phyloP scores from a whole-genome alignment of 306 rosid species.

The Casuarina equisetifolia region DNA sequence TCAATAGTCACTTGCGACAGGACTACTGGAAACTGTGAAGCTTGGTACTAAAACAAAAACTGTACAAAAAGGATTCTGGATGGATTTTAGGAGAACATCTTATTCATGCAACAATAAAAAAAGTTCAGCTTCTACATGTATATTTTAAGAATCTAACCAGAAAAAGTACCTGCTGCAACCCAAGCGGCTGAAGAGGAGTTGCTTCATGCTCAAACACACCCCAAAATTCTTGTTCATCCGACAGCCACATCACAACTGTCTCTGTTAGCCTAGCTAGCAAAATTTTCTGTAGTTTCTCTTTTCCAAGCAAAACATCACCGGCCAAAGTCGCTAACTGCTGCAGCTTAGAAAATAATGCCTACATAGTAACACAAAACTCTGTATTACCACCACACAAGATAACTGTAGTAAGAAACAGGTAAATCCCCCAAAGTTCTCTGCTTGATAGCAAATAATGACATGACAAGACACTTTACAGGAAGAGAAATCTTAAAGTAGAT shows the following conservation, averaged over 20 bases:
- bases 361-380: slow-evolving; percentile 34
- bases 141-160: background rate
- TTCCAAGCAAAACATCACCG: slow-evolving; percentile 89
- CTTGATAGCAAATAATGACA: slow-evolving; percentile 9
- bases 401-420: background rate
- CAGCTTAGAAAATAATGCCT: slow-evolving; percentile 89
- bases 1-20: background rate
- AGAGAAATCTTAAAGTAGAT: slow-evolving; percentile 1
- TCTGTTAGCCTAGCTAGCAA: slow-evolving; percentile 96
- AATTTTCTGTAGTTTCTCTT: slow-evolving; percentile 86
- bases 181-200: slow-evolving; percentile 65
- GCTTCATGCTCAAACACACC: slow-evolving; percentile 74
- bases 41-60: background rate
- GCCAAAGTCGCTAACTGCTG: slow-evolving; percentile 95
- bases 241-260: slow-evolving; percentile 95
- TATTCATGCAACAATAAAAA: background rate
- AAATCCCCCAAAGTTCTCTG: slow-evolving; percentile 3
- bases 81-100: background rate
- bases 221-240: slow-evolving; percentile 98
- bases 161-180: slow-evolving; percentile 78
- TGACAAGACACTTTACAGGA: background rate
- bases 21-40: background rate
- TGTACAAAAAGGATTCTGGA: background rate
- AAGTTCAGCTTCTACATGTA: background rate
- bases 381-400: slow-evolving; percentile 22